These are phyloP conservation scores for Lepidium sativum DNA, from an alignment of 345 rosid species.

Conservation along the genomic window DNA sequence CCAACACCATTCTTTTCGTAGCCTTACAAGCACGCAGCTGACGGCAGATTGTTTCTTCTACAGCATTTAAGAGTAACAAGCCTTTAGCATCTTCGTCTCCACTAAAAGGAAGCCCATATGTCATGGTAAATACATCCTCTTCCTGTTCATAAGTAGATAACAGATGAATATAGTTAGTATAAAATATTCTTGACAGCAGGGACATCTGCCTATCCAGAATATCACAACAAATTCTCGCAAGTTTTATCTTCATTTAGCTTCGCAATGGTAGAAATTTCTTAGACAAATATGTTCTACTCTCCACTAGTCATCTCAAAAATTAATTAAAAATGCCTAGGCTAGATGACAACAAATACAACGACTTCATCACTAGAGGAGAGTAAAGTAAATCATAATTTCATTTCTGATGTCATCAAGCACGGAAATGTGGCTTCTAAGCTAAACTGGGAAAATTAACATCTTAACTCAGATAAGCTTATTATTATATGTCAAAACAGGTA, in stretches of 20 bases:
- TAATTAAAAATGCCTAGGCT: background rate
- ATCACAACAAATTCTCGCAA: background rate
- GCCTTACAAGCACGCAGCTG: slow-evolving; percentile 88
- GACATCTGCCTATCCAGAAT: background rate
- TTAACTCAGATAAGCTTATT: slow-evolving; percentile 3
- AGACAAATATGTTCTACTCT: background rate
- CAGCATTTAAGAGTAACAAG: slow-evolving; percentile 72
- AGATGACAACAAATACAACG: background rate
- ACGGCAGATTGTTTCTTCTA: slow-evolving; percentile 82
- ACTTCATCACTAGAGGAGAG: background rate
- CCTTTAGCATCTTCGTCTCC: slow-evolving; percentile 82
- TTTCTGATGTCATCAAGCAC: background rate
- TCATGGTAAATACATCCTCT: slow-evolving; percentile 87
- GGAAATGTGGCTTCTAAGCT: slow-evolving; percentile 4
- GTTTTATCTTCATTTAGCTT: background rate
- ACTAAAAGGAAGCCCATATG: slow-evolving; percentile 78
- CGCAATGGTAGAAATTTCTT: background rate
- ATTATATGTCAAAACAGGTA: background rate
- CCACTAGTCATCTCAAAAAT: background rate
- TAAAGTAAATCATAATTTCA: background rate
- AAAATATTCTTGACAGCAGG: background rate
- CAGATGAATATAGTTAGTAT: background rate
- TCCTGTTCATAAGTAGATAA: slow-evolving; percentile 41
- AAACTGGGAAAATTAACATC: slow-evolving; percentile 1
- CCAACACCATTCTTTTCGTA: slow-evolving; percentile 46